Conservation (phyloP, 169 alveolate genomes). For the Eimeria falciformis region DNA sequence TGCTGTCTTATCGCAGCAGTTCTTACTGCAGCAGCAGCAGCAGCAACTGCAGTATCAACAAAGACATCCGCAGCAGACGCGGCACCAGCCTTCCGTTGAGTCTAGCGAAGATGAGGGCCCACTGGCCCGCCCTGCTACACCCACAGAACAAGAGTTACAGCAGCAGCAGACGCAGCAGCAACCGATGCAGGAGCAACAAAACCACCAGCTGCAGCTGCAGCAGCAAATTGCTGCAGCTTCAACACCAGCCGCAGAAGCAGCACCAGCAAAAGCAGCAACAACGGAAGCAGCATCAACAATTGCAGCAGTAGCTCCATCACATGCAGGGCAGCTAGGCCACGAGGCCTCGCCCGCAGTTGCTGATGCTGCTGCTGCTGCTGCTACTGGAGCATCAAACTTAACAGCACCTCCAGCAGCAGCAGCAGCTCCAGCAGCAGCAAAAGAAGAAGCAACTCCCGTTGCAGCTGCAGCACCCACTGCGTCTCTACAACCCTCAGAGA, state of each 20-base stretch:
- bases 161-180: background rate
- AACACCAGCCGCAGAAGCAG: conserved; percentile 3
- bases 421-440: background rate
- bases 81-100: background rate
- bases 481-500: no score
- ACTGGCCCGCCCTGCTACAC: no score
- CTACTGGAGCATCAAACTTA: no score
- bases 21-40: conserved; percentile 20
- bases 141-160: background rate
- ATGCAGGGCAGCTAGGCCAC: background rate
- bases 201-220: background rate
- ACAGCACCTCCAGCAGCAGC: background rate
- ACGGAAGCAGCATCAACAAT: background rate
- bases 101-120: no score
- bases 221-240: background rate
- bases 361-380: no score
- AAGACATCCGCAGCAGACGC: background rate
- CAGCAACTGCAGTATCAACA: background rate
- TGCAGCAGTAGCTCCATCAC: background rate
- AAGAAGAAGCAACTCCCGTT: background rate
- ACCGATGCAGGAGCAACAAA: background rate
- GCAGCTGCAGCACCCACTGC: no score
- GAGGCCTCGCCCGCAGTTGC: background rate
- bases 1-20: background rate
- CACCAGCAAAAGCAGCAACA: conserved; percentile 8